Base-by-base conservation (phyloP, 164 flowering plant species). In the Magnolia officinalis region DNA sequence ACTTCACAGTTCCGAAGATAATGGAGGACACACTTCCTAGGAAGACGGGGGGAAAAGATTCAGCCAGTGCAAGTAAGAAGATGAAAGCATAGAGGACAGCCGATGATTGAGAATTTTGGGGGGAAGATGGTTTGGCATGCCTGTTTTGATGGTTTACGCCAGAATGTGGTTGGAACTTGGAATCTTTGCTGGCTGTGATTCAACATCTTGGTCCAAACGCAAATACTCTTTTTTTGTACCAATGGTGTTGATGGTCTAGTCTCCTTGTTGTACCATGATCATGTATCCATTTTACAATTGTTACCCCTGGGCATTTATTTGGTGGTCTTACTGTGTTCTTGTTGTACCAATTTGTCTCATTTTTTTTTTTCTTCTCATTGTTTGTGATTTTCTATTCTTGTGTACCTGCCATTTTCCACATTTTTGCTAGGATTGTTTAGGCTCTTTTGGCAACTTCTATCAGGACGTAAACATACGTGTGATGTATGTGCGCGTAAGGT, bases 1-100 rank as follows among this genome's bases (percentile, higher is more conserved):
- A 69, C 71, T 94, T 94, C 79, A 29, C 80, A 1, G 51, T 63
- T 64, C 96, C 98, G 50, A 94, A 90, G 85, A 68, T 94, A 16
- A 81, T 87, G 86, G 86, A 85, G 23, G 93, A 90, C 21, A 91
- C 93, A 50, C 65, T 90, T 50, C 97, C 93, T 19, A 31, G 78
- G 52, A 37, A 37, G 45, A 16, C 61, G 13, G 61, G 7, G 61
- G 18, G 61, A 55, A 55, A 55, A 55, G 61, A 55, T 55, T 55
- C 18, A 16, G 61, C 61, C 61, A 55, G 61, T 55, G 61, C 16
- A 55, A 78, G 24, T 37, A 85, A 81, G 74, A 87, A 51, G 74
- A 19, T 23, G 8, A 88, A 82, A 72, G 55, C 64, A 49, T 55
- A 79, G 49, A 74, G 78, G 31, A 26, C 7, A 19, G 67, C 4